These are phyloP conservation scores for Neurospora sp. DNA, from an alignment of 495 filamentous ascomycete genomes.

Conservation along the genomic window DNA sequence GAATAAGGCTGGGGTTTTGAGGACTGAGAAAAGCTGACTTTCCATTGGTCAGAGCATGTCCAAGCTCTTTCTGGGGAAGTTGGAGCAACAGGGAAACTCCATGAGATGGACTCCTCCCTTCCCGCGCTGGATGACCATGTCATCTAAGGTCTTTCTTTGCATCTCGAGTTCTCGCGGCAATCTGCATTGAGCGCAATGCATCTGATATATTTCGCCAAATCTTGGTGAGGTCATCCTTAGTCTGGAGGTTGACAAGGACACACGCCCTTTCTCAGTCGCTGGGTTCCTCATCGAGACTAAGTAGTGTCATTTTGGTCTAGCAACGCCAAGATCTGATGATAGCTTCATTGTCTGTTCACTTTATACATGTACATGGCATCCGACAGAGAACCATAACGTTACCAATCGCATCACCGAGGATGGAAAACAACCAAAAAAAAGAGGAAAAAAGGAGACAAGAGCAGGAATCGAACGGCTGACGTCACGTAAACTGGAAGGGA, in stretches of 20 bases:
- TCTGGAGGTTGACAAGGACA: background rate
- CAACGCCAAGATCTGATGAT: background rate
- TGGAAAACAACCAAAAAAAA: background rate
- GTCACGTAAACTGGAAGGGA: background rate
- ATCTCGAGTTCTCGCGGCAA: background rate
- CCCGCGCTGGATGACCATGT: background rate
- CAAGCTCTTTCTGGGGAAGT: background rate
- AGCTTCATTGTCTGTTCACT: background rate
- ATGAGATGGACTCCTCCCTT: background rate
- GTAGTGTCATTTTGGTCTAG: background rate
- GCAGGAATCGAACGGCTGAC: background rate
- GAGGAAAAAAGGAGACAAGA: background rate
- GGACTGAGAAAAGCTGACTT: background rate
- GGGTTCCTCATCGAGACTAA: background rate
- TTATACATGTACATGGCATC: background rate
- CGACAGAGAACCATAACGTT: background rate
- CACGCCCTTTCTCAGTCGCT: background rate
- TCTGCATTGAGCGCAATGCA: background rate
- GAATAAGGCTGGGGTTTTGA: background rate
- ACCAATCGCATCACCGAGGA: background rate
- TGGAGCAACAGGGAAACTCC: background rate
- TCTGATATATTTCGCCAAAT: background rate
- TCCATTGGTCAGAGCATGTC: background rate
- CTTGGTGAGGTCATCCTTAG: background rate
- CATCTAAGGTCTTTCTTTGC: background rate